Conservation (phyloP, 2,329 filamentous ascomycete genomes). For the Trichoderma pleuroti region DNA sequence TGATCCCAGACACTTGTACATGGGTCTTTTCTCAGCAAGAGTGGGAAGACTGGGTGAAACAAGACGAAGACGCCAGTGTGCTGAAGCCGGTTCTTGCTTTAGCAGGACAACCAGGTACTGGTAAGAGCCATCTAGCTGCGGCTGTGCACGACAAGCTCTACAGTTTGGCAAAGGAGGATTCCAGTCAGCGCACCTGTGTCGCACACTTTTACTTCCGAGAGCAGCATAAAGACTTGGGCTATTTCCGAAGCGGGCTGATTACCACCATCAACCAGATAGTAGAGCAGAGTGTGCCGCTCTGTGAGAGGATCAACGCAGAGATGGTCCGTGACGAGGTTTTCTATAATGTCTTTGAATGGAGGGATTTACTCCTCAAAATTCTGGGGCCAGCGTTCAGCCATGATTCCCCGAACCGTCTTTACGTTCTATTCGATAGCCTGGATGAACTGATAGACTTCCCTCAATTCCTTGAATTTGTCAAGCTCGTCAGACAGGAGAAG, state of each 20-base stretch:
- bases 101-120: slow-evolving; percentile 29
- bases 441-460: slow-evolving; percentile 28
- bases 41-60: slow-evolving; percentile 30
- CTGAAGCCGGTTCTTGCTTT: slow-evolving; percentile 28
- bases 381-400: slow-evolving; percentile 25
- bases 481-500: slow-evolving; percentile 25
- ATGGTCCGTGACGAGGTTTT: slow-evolving; percentile 25
- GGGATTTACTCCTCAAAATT: slow-evolving; percentile 25
- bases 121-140: slow-evolving; percentile 34
- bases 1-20: slow-evolving; percentile 29
- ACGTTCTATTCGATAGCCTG: slow-evolving; percentile 33
- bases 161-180: slow-evolving; percentile 18
- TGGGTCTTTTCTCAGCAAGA: slow-evolving; percentile 31
- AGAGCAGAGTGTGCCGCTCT: slow-evolving; percentile 28
- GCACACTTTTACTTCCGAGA: slow-evolving; percentile 39
- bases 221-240: slow-evolving; percentile 27
- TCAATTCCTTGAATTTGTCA: slow-evolving; percentile 23
- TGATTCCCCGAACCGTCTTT: slow-evolving; percentile 24
- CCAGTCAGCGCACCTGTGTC: slow-evolving; percentile 23
- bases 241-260: slow-evolving; percentile 27
- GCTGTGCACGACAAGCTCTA: slow-evolving; percentile 24
- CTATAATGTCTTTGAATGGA: slow-evolving; percentile 19
- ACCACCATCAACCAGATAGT: slow-evolving; percentile 32
- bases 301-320: slow-evolving; percentile 31
- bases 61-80: neutral